A percentile compares a stretch with the other conserved stretches of the same genome.
Evolutionary conservation across 164 flowering plant species (phyloP).

Genomic region (Cinnamomum chago): DNA sequence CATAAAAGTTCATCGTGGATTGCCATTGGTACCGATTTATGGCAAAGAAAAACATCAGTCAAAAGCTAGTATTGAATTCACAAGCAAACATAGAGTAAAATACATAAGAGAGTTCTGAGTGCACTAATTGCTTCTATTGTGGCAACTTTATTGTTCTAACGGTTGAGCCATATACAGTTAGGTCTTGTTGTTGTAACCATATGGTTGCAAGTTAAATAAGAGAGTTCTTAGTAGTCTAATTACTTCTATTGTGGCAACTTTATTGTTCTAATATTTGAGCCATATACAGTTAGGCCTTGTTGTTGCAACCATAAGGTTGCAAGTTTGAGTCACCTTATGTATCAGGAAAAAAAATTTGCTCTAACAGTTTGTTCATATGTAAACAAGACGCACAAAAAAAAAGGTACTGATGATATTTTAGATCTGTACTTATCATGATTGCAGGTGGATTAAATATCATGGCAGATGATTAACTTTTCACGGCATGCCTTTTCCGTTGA

Average conservation of each 20-base stretch:
- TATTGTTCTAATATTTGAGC: no score
- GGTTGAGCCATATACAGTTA: no score
- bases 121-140: no score
- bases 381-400: not conserved
- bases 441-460: constrained; percentile 2
- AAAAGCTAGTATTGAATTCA: not conserved
- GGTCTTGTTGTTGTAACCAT: no score
- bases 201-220: no score
- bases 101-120: not conserved
- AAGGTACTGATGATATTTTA: not conserved
- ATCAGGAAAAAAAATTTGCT: no score
- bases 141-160: no score
- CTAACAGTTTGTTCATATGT: not conserved
- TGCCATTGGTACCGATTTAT: not conserved
- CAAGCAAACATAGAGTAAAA: not conserved
- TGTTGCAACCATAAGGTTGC: no score
- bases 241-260: no score
- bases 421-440: not conserved
- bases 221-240: no score
- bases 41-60: not conserved
- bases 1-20: not conserved
- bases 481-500: constrained; percentile 79
- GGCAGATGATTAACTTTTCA: constrained; percentile 53
- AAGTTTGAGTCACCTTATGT: no score
- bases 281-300: no score